A percentile compares a stretch with the other conserved stretches of the same genome.
phyloP scores from a whole-genome alignment of 352 stramenopile genomes.

The Phytophthora pisi region DNA sequence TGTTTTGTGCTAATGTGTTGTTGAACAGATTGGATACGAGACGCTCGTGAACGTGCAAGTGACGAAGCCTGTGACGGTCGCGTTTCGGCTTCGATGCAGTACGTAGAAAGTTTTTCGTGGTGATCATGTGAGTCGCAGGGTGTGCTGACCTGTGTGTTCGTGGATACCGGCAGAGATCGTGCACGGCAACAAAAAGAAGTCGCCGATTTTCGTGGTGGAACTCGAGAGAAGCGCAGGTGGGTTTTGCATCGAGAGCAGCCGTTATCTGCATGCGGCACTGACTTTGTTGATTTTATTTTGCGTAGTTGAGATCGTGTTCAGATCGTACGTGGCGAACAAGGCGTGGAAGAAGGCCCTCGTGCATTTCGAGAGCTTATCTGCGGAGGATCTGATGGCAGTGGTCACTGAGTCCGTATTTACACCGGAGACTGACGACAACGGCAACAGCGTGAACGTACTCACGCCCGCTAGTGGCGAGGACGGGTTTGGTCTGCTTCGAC shows the following conservation, averaged over 20 bases:
- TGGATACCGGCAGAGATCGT: conserved; percentile 57
- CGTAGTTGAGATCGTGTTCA: conserved; percentile 69
- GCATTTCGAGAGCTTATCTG: conserved; percentile 69
- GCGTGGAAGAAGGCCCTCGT: conserved; percentile 83
- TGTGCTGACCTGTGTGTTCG: neutral
- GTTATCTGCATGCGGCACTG: neutral
- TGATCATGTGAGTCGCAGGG: neutral
- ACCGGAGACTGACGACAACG: conserved; percentile 23
- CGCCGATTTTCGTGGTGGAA: conserved; percentile 79
- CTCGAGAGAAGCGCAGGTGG: conserved; percentile 61
- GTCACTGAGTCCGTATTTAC: conserved; percentile 33
- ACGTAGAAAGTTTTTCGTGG: conserved; percentile 19
- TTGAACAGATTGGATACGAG: conserved; percentile 62
- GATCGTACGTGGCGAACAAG: conserved; percentile 77
- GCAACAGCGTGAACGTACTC: conserved; percentile 44
- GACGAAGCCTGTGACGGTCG: conserved; percentile 31
- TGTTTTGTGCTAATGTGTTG: conserved; percentile 1
- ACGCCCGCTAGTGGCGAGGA: conserved; percentile 66
- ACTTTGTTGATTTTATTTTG: conserved; percentile 2
- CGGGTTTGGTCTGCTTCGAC: conserved; percentile 79
- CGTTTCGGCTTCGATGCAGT: conserved; percentile 63
- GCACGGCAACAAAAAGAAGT: conserved; percentile 79
- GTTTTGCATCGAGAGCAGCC: neutral
- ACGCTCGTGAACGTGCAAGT: conserved; percentile 63
- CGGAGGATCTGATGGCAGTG: conserved; percentile 49